A percentile compares a stretch with the other conserved stretches of the same genome.
phyloP scores from a whole-genome alignment of 1,284 basidiomycete genomes.

The Sporisorium graminicola region DNA sequence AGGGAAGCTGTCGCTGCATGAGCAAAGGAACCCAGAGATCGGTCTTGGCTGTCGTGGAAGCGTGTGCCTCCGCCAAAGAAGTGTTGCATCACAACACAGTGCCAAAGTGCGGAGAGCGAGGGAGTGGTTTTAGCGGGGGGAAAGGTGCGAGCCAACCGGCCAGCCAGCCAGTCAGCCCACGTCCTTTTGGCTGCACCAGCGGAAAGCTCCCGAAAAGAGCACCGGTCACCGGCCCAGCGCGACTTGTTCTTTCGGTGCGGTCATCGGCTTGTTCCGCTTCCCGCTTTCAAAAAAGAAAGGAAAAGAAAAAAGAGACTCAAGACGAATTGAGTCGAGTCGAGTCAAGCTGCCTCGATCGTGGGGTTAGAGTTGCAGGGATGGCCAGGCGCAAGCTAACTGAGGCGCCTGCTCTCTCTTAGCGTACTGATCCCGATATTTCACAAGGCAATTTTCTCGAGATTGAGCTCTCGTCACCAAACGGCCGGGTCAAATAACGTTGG shows the following conservation, averaged over 20 bases:
- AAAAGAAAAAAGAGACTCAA: background rate
- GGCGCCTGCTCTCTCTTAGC: background rate
- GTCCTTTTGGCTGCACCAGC: background rate
- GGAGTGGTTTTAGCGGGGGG: background rate
- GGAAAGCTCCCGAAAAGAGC: slow-evolving; percentile 18
- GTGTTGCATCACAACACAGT: background rate
- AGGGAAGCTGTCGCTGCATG: too few species aligned
- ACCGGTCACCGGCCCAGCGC: background rate
- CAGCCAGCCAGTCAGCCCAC: too few species aligned
- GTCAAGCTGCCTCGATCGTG: background rate
- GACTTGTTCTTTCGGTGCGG: slow-evolving; percentile 8
- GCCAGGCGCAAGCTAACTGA: background rate
- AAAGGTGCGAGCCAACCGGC: too few species aligned
- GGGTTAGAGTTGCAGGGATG: background rate
- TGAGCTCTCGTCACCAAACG: background rate
- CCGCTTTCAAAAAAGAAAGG: slow-evolving; percentile 28
- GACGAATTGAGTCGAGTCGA: background rate
- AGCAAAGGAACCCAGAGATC: background rate
- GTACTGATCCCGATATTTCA: slow-evolving; percentile 4
- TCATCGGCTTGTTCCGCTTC: slow-evolving; percentile 21
- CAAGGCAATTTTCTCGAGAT: background rate
- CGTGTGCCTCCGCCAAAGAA: background rate
- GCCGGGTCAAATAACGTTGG: background rate
- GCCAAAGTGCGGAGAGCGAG: background rate
- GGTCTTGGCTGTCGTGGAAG: slow-evolving; percentile 1